phyloP scores from a whole-genome alignment of 2,329 filamentous ascomycete genomes.

The Curvularia sp. region DNA sequence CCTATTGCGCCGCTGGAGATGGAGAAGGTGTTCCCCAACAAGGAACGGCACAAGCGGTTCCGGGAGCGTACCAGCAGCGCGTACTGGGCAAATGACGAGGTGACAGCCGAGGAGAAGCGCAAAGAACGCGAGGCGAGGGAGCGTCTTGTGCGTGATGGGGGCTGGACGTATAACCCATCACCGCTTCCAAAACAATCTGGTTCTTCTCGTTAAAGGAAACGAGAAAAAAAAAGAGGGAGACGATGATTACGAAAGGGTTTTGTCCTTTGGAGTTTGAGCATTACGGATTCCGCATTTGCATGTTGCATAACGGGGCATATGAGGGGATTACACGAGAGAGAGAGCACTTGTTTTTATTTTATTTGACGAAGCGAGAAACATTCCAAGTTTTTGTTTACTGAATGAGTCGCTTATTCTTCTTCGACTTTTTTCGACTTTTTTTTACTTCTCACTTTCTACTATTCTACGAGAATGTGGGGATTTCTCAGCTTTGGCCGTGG shows the following conservation, averaged over 20 bases:
- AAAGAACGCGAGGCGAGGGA: constrained; percentile 82
- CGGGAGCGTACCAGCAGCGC: constrained; percentile 90
- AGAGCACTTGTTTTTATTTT: background rate
- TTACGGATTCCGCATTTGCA: background rate
- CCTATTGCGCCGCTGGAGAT: constrained; percentile 87
- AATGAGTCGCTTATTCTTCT: background rate
- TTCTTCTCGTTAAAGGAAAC: constrained; percentile 15
- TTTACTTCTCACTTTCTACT: background rate
- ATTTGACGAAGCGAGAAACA: background rate
- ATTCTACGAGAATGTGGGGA: background rate
- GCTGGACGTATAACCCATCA: constrained; percentile 65
- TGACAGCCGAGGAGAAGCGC: constrained; percentile 87
- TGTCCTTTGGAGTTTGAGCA: background rate
- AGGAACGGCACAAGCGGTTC: constrained; percentile 87
- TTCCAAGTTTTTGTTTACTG: background rate
- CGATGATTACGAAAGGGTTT: background rate
- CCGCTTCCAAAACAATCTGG: constrained; percentile 36
- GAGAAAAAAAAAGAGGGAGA: background rate
- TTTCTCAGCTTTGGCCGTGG: background rate
- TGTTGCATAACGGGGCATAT: background rate
- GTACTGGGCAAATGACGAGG: constrained; percentile 85
- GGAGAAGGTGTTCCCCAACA: constrained; percentile 85
- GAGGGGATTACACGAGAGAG: background rate
- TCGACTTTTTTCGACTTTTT: background rate
- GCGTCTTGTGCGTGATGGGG: constrained; percentile 79